Conservation (phyloP, 2,329 filamentous ascomycete genomes). For the Fusarium sp. region DNA sequence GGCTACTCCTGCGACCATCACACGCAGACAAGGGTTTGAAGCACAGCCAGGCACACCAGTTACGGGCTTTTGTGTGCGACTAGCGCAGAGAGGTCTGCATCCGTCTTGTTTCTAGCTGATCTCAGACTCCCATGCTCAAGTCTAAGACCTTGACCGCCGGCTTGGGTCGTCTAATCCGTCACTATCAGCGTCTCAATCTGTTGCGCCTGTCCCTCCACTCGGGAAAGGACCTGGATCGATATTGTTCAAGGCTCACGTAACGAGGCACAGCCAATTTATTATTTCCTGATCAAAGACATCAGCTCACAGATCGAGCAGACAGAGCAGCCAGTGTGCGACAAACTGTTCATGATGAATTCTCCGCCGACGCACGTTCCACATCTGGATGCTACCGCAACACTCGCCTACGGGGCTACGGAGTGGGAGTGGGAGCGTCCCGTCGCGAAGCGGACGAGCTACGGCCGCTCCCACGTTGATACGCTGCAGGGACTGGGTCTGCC, state of each 20-base stretch:
- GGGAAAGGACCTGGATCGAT: slow-evolving; percentile 8
- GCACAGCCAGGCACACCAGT: slow-evolving; percentile 30
- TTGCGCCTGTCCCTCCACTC: slow-evolving; percentile 20
- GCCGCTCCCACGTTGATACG: slow-evolving; percentile 31
- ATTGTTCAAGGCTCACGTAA: slow-evolving; percentile 6
- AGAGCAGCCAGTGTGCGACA: not conserved
- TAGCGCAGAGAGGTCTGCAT: slow-evolving; percentile 4
- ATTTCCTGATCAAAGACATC: not conserved
- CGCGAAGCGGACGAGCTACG: slow-evolving; percentile 25
- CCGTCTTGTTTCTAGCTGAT: slow-evolving; percentile 1
- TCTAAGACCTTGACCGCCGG: slow-evolving; percentile 6
- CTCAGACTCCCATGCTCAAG: not conserved
- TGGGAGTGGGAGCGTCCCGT: slow-evolving; percentile 36
- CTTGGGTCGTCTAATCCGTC: slow-evolving; percentile 14
- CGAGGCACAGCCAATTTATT: not conserved
- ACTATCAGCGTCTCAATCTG: slow-evolving; percentile 5
- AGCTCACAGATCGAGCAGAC: slow-evolving; percentile 2
- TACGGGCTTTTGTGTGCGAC: slow-evolving; percentile 22
- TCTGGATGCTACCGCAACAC: slow-evolving; percentile 8
- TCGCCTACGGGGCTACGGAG: slow-evolving; percentile 17
- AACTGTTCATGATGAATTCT: slow-evolving; percentile 15
- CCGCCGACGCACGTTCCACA: slow-evolving; percentile 26
- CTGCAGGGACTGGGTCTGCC: slow-evolving; percentile 29
- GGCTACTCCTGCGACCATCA: slow-evolving; percentile 14
- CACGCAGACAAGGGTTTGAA: slow-evolving; percentile 15